A percentile compares a stretch with the other conserved stretches of the same genome.
Conservation (phyloP, 371 early-diverging fungal species). For the Funneliformis caledonium region DNA sequence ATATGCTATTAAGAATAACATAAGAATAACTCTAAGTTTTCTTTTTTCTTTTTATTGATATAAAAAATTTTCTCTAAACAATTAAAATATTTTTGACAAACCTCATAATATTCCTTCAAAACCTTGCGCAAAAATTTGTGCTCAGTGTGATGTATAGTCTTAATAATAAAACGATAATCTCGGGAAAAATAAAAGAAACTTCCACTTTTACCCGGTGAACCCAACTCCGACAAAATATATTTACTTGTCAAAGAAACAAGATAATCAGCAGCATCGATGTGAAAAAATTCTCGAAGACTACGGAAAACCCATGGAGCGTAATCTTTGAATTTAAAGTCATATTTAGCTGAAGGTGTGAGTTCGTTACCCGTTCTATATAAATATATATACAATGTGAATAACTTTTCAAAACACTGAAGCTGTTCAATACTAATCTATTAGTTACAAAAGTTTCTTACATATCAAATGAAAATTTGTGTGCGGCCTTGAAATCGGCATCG, state of each 20-base stretch:
- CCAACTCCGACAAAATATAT: constrained; percentile 95
- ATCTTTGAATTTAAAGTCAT: constrained; percentile 98
- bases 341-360: constrained; percentile 89
- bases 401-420: not conserved
- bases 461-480: constrained; percentile 94
- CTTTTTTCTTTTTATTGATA: constrained; percentile 4
- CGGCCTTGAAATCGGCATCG: constrained; percentile 80
- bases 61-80: not conserved
- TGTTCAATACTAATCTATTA: not conserved
- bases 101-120: constrained; percentile 82
- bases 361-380: constrained; percentile 82
- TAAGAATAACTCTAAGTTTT: not conserved
- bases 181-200: constrained; percentile 96
- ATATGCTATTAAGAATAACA: constrained; percentile 67
- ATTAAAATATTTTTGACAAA: constrained; percentile 43
- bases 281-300: constrained; percentile 83
- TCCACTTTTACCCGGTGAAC: constrained; percentile 93
- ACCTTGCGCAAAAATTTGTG: constrained; percentile 90
- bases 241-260: constrained; percentile 95
- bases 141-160: constrained; percentile 93
- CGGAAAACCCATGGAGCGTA: constrained; percentile 98
- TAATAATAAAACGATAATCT: constrained; percentile 97
- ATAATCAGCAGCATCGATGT: constrained; percentile 94
- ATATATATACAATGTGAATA: not conserved
- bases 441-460: constrained; percentile 55